Evolutionary conservation across 306 rosid genomes (phyloP).

Genomic region (Potentilla sterilis): DNA sequence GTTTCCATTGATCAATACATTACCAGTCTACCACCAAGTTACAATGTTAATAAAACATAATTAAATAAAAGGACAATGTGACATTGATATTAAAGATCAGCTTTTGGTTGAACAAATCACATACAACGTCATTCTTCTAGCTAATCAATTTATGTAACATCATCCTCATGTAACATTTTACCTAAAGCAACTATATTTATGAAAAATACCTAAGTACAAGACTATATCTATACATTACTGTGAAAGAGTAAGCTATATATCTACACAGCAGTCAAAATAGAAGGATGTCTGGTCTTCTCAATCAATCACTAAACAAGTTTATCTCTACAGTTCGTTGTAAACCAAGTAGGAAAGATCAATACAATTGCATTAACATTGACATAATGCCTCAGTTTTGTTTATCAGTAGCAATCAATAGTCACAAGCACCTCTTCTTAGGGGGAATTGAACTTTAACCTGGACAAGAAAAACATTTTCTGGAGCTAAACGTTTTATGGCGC

Average conservation of each 20-base stretch:
- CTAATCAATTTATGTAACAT: not conserved
- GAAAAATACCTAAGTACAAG: not conserved
- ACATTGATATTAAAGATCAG: not conserved
- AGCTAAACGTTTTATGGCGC: constrained; percentile 78
- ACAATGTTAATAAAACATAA: not conserved
- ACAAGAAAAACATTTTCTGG: constrained; percentile 87
- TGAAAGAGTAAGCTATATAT: not conserved
- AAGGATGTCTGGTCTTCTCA: not conserved
- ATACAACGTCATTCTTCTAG: not conserved
- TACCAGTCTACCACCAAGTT: not conserved
- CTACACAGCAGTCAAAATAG: not conserved
- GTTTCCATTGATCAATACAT: constrained; percentile 11
- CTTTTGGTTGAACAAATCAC: not conserved
- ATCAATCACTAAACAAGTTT: not conserved
- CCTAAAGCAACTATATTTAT: not conserved
- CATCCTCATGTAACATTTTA: not conserved
- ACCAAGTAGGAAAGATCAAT: too few species aligned
- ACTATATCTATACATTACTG: not conserved
- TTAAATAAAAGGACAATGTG: not conserved
- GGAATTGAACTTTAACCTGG: constrained; percentile 57
- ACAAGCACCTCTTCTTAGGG: constrained; percentile 1
- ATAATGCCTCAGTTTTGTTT: not conserved
- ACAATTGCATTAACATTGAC: not conserved
- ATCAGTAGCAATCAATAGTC: not conserved
- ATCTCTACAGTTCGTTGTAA: not conserved